Conservation (phyloP, 306 rosid species). For the Rosa multiflora region DNA sequence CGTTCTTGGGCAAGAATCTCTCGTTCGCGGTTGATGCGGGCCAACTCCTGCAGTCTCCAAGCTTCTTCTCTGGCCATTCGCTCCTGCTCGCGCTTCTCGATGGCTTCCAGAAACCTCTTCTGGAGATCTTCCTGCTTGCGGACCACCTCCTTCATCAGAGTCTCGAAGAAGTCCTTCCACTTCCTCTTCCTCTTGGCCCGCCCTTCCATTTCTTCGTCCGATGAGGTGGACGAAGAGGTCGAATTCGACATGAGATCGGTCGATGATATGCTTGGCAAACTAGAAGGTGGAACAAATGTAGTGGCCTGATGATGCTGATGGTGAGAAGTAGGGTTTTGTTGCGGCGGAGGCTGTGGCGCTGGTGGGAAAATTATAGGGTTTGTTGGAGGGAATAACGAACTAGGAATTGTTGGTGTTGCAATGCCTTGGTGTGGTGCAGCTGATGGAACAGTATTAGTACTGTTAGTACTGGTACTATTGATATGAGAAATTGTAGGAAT, state of each 20-base stretch:
- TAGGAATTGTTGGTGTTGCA: constrained; percentile 34
- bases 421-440: constrained; percentile 29
- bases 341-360: constrained; percentile 7
- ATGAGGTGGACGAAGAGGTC: constrained; percentile 63
- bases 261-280: constrained; percentile 34
- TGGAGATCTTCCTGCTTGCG: constrained; percentile 83
- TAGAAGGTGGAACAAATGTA: constrained; percentile 22
- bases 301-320: neutral
- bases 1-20: constrained; percentile 77
- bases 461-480: neutral
- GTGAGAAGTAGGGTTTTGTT: constrained; percentile 13
- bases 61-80: constrained; percentile 63
- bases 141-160: constrained; percentile 69
- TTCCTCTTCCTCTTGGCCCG: constrained; percentile 68
- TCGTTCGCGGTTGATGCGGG: constrained; percentile 56
- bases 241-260: constrained; percentile 53
- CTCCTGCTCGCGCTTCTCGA: constrained; percentile 73
- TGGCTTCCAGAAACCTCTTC: constrained; percentile 69
- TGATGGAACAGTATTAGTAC: constrained; percentile 54
- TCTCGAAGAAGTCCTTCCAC: constrained; percentile 87
- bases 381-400: constrained; percentile 31
- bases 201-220: constrained; percentile 51
- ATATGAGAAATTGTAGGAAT: neutral
- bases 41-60: constrained; percentile 81
- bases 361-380: constrained; percentile 42